Evolutionary conservation across 805 yeast genomes (phyloP).

Genomic region (Grigorovia transvaalensis): DNA sequence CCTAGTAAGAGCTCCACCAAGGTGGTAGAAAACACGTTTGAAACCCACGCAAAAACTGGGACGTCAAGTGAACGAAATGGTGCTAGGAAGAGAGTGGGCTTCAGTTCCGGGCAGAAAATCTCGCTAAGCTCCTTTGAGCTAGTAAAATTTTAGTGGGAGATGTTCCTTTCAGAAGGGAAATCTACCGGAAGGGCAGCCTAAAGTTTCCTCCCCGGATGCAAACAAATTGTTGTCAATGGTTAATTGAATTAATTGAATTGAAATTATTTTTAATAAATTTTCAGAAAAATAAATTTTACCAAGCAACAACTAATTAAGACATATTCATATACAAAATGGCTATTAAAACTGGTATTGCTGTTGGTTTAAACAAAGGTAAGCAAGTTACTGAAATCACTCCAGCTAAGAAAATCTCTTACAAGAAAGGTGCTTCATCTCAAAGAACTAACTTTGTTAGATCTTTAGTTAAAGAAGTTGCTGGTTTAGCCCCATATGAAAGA

Average conservation of each 20-base stretch:
- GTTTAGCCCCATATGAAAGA: conserved; percentile 99
- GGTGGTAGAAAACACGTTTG: not conserved
- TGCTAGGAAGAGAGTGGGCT: not conserved
- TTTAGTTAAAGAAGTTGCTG: conserved; percentile 93
- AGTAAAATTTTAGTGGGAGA: not conserved
- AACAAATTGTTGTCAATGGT: not conserved
- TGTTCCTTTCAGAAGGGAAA: not conserved
- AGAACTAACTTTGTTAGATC: conserved; percentile 94
- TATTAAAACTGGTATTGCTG: conserved; percentile 69
- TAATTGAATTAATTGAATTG: not conserved
- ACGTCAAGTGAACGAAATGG: too few species aligned
- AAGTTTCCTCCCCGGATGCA: not conserved
- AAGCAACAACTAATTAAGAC: not conserved
- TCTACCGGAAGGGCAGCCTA: not conserved
- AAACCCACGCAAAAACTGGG: too few species aligned
- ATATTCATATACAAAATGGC: conserved; percentile 30
- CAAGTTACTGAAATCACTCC: conserved; percentile 77
- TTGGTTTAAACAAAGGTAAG: conserved; percentile 99
- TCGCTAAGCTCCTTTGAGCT: not conserved
- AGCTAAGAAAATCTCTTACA: conserved; percentile 84
- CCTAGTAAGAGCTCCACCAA: too few species aligned
- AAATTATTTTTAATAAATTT: not conserved
- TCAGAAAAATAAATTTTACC: not conserved
- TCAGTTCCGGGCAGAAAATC: not conserved
- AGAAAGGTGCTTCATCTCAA: conserved; percentile 94